Conservation (phyloP, 2,329 filamentous ascomycete genomes). For the Akanthomyces dipterigenus region DNA sequence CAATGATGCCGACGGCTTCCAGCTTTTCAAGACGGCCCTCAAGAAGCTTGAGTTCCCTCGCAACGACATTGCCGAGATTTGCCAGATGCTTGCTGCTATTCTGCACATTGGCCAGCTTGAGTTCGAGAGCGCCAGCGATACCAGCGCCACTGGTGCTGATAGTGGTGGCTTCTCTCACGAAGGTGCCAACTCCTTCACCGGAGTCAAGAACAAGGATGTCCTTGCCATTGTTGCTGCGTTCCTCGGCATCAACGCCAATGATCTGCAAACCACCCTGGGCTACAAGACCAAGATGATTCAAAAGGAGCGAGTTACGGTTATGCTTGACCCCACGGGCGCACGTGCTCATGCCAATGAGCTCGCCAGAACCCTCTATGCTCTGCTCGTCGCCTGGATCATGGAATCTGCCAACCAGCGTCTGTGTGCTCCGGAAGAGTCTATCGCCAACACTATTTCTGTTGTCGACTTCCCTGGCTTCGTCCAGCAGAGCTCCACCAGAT, state of each 20-base stretch:
- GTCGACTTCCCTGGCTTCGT: slow-evolving; percentile 96
- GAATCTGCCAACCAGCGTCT: slow-evolving; percentile 87
- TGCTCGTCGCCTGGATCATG: slow-evolving; percentile 89
- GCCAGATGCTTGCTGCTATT: slow-evolving; percentile 87
- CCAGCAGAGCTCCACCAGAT: slow-evolving; percentile 75
- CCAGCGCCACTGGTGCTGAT: slow-evolving; percentile 74
- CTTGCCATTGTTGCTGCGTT: slow-evolving; percentile 87
- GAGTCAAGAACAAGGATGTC: slow-evolving; percentile 90
- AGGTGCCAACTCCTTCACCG: slow-evolving; percentile 76
- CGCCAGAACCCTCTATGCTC: slow-evolving; percentile 84
- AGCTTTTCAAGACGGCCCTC: slow-evolving; percentile 93
- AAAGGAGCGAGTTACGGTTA: slow-evolving; percentile 94
- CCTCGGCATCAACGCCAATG: slow-evolving; percentile 72
- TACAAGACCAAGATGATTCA: slow-evolving; percentile 97
- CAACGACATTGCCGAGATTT: slow-evolving; percentile 92
- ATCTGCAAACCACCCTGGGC: slow-evolving; percentile 81
- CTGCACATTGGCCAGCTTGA: slow-evolving; percentile 97
- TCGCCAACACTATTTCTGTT: slow-evolving; percentile 89
- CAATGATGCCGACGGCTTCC: slow-evolving; percentile 91
- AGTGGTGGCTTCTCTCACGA: slow-evolving; percentile 96
- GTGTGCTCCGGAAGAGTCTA: slow-evolving; percentile 78
- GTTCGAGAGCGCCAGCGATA: slow-evolving; percentile 76
- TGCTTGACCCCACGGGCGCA: slow-evolving; percentile 89
- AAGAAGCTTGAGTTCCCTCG: slow-evolving; percentile 91
- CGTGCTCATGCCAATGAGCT: slow-evolving; percentile 90